Percentiles rank a stretch among this genome's conserved stretches.
phyloP scores from a whole-genome alignment of 1,284 basidiomycete species.

The Polyporus tsugae region DNA sequence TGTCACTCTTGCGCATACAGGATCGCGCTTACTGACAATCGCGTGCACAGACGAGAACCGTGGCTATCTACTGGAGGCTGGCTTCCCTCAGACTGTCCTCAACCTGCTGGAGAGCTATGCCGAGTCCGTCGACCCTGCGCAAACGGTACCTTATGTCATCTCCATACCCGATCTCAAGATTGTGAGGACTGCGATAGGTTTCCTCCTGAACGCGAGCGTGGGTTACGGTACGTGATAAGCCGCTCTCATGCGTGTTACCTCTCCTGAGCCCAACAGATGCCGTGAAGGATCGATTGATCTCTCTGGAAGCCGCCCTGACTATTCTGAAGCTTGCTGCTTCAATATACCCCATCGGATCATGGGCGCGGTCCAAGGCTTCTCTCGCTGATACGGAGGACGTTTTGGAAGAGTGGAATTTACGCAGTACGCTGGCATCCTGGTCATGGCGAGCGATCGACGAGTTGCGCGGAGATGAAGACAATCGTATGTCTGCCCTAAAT shows the following conservation, averaged over 20 bases:
- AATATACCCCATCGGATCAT: slow-evolving; percentile 75
- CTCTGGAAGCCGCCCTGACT: slow-evolving; percentile 69
- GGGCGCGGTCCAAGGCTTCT: slow-evolving; percentile 45
- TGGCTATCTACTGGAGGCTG: slow-evolving; percentile 70
- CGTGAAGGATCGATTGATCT: slow-evolving; percentile 70
- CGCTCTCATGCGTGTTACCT: not conserved
- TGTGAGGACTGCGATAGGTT: slow-evolving; percentile 81
- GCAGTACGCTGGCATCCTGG: slow-evolving; percentile 75
- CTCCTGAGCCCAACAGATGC: slow-evolving; percentile 59
- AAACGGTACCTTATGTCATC: slow-evolving; percentile 55
- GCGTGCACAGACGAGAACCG: slow-evolving; percentile 65
- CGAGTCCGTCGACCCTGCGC: slow-evolving; percentile 56
- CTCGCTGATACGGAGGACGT: slow-evolving; percentile 35
- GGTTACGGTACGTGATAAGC: slow-evolving; percentile 67
- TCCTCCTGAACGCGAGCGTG: slow-evolving; percentile 81
- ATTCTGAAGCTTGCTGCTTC: slow-evolving; percentile 73
- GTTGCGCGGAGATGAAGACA: slow-evolving; percentile 38
- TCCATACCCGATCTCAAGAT: slow-evolving; percentile 72
- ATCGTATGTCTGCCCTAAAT: slow-evolving; percentile 27
- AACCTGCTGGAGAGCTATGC: slow-evolving; percentile 75
- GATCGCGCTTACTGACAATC: slow-evolving; percentile 23
- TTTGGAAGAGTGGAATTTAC: slow-evolving; percentile 70
- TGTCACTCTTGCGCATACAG: slow-evolving; percentile 9
- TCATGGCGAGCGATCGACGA: slow-evolving; percentile 70
- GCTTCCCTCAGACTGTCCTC: slow-evolving; percentile 71